Base-by-base conservation (phyloP, 2,329 filamentous ascomycete genomes). In the Fusarium graminum region DNA sequence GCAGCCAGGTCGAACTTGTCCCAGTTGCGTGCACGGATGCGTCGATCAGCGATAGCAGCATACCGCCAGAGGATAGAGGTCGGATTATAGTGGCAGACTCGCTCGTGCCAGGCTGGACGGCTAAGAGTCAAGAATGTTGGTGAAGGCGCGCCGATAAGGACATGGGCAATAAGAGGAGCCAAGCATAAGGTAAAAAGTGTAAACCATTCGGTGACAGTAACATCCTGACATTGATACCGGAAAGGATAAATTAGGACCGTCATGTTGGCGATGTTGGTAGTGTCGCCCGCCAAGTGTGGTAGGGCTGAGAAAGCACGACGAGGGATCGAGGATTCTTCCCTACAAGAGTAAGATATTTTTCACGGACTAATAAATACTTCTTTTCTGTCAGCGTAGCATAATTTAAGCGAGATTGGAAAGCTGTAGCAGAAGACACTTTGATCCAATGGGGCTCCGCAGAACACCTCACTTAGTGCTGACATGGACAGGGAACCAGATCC, bases 21-120 rank as follows among this genome's bases (percentile, higher is more conserved):
- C 63, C 61, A 67, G 2, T 49, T 38, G 7, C 39, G 25, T 0
- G 63, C 56, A 0, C 63, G 43, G 7, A 67, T 30, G 0, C 63
- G 49, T 3, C 63, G 49, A 13, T 65, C 63, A 1, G 61, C 22
- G 6, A 67, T 41, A 4, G 38, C 26, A 1, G 38, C 56, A 7
- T 66, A 66, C 7, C 63, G 40, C 63, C 63, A 65, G 1, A 66
- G 30, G 4, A 66, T 65, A 1, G 61, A 66, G 2, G 63, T 65
- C 7, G 63, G 63, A 3, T 65, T 66, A 3, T 65, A 66, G 8
- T 62, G 63, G 2, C 63, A 66, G 3, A 66, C 9, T 3, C 47
- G 30, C 8, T 65, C 61, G 11, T 65, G 61, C 57, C 56, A 67
- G n/a, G 40, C 14, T 1, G 63, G 63, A 17, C 57, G 52, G 9